These are phyloP conservation scores for Candida sithepensis DNA, from an alignment of 805 yeast genomes.

Conservation along the genomic window DNA sequence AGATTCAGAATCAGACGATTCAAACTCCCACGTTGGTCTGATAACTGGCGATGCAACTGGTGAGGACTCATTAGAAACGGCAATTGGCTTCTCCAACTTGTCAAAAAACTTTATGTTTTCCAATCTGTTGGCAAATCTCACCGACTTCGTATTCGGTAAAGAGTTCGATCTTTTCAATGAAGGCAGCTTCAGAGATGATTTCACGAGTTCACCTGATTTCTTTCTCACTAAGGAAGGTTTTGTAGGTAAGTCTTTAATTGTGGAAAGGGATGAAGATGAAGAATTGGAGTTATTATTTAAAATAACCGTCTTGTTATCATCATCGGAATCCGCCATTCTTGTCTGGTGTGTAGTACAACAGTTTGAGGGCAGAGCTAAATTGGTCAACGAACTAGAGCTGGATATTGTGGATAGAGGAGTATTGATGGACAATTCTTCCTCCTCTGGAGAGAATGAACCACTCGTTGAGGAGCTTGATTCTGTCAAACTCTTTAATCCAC, in stretches of 20 bases:
- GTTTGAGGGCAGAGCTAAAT: conserved; percentile 7
- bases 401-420: conserved; percentile 29
- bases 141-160: conserved; percentile 55
- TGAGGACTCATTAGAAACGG: conserved; percentile 58
- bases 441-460: conserved; percentile 21
- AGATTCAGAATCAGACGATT: conserved; percentile 24
- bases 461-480: conserved; percentile 7
- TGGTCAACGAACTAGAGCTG: conserved; percentile 13
- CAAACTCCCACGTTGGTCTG: conserved; percentile 27
- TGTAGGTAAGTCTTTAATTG: conserved; percentile 16
- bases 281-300: conserved; percentile 7
- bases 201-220: conserved; percentile 50
- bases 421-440: conserved; percentile 21
- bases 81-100: conserved; percentile 55
- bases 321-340: conserved; percentile 10
- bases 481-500: background rate
- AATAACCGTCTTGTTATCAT: conserved; percentile 26
- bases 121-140: conserved; percentile 58
- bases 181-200: conserved; percentile 47
- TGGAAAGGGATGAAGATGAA: conserved; percentile 15
- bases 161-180: conserved; percentile 38
- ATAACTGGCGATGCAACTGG: conserved; percentile 33
- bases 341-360: conserved; percentile 1
- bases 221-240: conserved; percentile 38
- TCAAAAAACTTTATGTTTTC: conserved; percentile 64